Conservation (phyloP, 2,329 filamentous ascomycete genomes). For the Fusarium poae region DNA sequence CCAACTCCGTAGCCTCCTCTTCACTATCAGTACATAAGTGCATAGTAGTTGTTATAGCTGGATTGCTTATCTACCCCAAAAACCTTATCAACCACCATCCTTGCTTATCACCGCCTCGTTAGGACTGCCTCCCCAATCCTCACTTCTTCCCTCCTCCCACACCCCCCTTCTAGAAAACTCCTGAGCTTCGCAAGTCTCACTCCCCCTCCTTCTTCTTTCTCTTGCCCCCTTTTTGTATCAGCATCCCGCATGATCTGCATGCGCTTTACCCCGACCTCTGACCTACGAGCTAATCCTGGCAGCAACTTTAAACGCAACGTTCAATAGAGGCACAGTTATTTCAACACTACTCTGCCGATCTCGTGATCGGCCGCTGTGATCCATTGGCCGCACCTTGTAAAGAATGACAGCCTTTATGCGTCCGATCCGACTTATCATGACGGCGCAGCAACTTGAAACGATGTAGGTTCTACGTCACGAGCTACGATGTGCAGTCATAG, state of each 20-base stretch:
- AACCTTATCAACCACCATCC: constrained; percentile 33
- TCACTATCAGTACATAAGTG: constrained; percentile 19
- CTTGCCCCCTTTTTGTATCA: constrained; percentile 18
- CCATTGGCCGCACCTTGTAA: constrained; percentile 19
- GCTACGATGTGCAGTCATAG: not conserved
- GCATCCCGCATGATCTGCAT: constrained; percentile 33
- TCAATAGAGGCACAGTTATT: constrained; percentile 19
- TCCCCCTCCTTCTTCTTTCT: constrained; percentile 11
- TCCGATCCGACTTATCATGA: constrained; percentile 11
- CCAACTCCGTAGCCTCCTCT: constrained; percentile 8
- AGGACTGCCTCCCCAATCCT: constrained; percentile 11
- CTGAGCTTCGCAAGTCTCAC: constrained; percentile 5
- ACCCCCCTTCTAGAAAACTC: constrained; percentile 34
- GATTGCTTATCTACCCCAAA: constrained; percentile 25
- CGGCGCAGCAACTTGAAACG: constrained; percentile 1
- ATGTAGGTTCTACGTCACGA: constrained; percentile 10
- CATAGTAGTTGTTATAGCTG: not conserved
- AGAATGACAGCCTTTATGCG: constrained; percentile 14
- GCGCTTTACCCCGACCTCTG: constrained; percentile 20
- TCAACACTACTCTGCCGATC: constrained; percentile 27
- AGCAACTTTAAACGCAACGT: constrained; percentile 17
- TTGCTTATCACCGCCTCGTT: constrained; percentile 27
- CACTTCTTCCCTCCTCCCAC: constrained; percentile 6
- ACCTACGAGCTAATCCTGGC: constrained; percentile 17
- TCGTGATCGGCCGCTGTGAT: constrained; percentile 29